These are phyloP conservation scores for Neurospora sp. DNA, from an alignment of 495 filamentous ascomycete species.

Conservation along the genomic window DNA sequence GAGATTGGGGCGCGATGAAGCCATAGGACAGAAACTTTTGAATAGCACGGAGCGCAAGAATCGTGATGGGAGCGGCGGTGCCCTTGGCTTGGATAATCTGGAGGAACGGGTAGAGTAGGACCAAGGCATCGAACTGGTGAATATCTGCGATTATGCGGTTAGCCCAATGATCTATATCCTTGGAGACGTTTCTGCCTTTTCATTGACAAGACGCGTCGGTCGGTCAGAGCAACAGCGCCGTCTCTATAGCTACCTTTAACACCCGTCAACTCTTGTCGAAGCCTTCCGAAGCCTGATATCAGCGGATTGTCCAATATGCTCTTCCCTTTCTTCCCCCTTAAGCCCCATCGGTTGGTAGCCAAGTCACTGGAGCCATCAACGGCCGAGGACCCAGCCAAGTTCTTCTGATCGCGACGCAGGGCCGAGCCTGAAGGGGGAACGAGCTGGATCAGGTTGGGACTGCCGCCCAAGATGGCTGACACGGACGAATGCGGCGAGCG, in stretches of 20 bases:
- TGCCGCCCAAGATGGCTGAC: slow-evolving; percentile 84
- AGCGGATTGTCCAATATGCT: slow-evolving; percentile 98
- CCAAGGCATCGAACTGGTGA: slow-evolving; percentile 75
- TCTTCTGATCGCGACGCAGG: slow-evolving; percentile 24
- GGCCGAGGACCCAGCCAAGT: slow-evolving; percentile 10
- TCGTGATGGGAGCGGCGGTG: slow-evolving; percentile 91
- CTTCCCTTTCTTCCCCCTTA: slow-evolving; percentile 93
- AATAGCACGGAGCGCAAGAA: slow-evolving; percentile 86
- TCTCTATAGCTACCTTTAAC: slow-evolving; percentile 54
- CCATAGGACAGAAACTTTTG: slow-evolving; percentile 96
- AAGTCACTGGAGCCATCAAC: slow-evolving; percentile 30
- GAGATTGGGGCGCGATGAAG: slow-evolving; percentile 72
- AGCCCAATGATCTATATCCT: slow-evolving; percentile 1
- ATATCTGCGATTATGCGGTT: slow-evolving; percentile 51
- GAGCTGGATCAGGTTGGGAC: slow-evolving; percentile 44
- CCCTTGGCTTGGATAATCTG: slow-evolving; percentile 96
- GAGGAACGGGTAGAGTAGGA: slow-evolving; percentile 88
- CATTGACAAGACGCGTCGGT: background rate
- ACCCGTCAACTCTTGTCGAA: slow-evolving; percentile 81
- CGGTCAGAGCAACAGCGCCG: background rate
- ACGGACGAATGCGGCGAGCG: slow-evolving; percentile 96
- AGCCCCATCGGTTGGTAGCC: slow-evolving; percentile 63
- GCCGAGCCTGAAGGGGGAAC: slow-evolving; percentile 29
- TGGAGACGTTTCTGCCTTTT: background rate
- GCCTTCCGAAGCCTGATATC: slow-evolving; percentile 85